A percentile compares a stretch with the other conserved stretches of the same genome.
phyloP scores from a whole-genome alignment of 768 basidiomycete genomes.

The Mycena floridula region DNA sequence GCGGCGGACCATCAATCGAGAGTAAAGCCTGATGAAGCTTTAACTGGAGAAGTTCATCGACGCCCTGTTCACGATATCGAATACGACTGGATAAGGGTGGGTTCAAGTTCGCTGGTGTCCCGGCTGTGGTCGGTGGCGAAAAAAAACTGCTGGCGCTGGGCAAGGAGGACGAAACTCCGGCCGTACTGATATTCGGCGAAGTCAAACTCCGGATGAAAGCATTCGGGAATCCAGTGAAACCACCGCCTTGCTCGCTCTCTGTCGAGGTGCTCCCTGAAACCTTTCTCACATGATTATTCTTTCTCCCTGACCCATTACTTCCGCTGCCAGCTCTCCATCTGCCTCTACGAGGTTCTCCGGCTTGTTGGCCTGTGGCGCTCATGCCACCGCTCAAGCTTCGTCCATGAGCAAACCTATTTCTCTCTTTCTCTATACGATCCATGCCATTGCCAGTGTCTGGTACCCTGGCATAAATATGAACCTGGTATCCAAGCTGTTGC shows the following conservation, averaged over 20 bases:
- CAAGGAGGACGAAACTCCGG: constrained; percentile 8
- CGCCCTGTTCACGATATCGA: constrained; percentile 85
- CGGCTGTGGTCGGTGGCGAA: constrained; percentile 7
- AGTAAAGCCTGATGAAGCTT: constrained; percentile 87
- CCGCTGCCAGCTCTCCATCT: constrained; percentile 7
- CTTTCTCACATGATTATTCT: constrained; percentile 18
- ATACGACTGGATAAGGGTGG: constrained; percentile 29
- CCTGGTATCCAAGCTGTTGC: constrained; percentile 68
- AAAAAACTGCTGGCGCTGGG: constrained; percentile 12
- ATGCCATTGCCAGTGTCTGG: constrained; percentile 61
- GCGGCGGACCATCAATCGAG: constrained; percentile 55
- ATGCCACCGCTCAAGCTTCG: constrained; percentile 19
- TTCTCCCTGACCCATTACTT: not conserved
- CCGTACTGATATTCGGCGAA: constrained; percentile 6
- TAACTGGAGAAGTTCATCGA: constrained; percentile 90
- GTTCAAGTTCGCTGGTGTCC: constrained; percentile 7
- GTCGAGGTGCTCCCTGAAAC: constrained; percentile 25
- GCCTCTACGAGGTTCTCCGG: too few species aligned
- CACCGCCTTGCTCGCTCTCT: constrained; percentile 20
- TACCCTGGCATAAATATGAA: constrained; percentile 63
- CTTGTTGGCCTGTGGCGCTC: not conserved
- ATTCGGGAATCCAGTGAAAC: constrained; percentile 24
- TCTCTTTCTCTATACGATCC: constrained; percentile 34
- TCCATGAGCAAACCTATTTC: constrained; percentile 7
- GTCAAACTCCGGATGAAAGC: constrained; percentile 18